phyloP scores from a whole-genome alignment of 192 early-diverging fungal species.

The Pilaira anomala region DNA sequence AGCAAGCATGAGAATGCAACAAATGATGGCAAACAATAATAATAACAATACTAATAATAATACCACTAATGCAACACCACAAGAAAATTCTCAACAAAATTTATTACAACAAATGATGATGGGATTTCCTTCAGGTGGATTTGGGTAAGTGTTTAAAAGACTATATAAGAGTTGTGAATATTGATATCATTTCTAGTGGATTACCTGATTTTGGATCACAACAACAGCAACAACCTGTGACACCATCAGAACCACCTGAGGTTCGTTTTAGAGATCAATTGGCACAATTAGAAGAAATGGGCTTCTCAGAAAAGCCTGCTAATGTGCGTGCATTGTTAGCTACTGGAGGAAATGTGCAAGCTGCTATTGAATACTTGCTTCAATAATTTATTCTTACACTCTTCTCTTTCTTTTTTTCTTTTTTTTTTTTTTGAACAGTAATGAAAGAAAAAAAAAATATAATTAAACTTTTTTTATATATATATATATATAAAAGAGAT shows the following conservation, averaged over 20 bases:
- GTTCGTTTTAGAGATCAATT: constrained; percentile 64
- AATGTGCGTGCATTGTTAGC: constrained; percentile 86
- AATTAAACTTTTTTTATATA: no score
- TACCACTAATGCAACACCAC: neutral
- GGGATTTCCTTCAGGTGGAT: constrained; percentile 6
- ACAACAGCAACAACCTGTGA: constrained; percentile 14
- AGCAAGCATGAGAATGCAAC: constrained; percentile 27
- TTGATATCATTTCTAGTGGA: neutral
- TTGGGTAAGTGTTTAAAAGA: neutral
- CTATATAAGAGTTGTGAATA: neutral
- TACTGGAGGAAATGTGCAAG: constrained; percentile 81
- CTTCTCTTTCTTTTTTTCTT: neutral
- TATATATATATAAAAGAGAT: no score
- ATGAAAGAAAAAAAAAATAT: neutral
- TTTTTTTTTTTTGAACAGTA: neutral
- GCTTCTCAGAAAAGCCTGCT: constrained; percentile 78
- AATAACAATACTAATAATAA: neutral
- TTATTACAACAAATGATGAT: constrained; percentile 15
- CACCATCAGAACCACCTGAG: constrained; percentile 49
- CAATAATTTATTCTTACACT: neutral
- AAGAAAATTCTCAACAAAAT: constrained; percentile 3
- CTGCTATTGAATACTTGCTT: constrained; percentile 78
- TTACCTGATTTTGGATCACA: neutral
- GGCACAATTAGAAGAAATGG: constrained; percentile 88
- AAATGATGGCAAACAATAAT: constrained; percentile 17